phyloP scores from a whole-genome alignment of 2,329 filamentous ascomycete species.

The Nothophoma quercina region DNA sequence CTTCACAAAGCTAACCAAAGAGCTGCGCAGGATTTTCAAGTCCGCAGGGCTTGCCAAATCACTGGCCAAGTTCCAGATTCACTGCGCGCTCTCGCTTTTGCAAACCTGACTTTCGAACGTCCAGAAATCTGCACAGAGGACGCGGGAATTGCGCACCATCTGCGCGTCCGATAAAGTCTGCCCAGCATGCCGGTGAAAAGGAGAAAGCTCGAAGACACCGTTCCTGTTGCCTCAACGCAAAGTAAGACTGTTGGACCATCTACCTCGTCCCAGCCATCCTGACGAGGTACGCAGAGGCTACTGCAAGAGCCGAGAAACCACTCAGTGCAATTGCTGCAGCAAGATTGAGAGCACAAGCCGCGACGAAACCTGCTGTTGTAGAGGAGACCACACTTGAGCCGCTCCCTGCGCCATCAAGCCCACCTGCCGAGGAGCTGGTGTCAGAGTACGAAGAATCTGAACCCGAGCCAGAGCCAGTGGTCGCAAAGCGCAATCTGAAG shows the following conservation, averaged over 20 bases:
- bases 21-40: too few relatives aligned
- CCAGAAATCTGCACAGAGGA: too few relatives aligned
- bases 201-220: slow-evolving; percentile 29
- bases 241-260: slow-evolving; percentile 16
- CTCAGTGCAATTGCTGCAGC: slow-evolving; percentile 47
- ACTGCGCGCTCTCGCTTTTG: too few relatives aligned
- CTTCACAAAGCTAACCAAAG: background rate
- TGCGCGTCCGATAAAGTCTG: background rate
- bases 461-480: slow-evolving; percentile 21
- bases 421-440: slow-evolving; percentile 19
- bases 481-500: slow-evolving; percentile 31
- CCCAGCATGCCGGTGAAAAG: slow-evolving; percentile 42
- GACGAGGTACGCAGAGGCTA: slow-evolving; percentile 15
- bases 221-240: background rate
- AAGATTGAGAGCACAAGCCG: slow-evolving; percentile 36
- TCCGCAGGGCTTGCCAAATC: too few relatives aligned
- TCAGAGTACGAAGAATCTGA: slow-evolving; percentile 32
- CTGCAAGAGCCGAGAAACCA: slow-evolving; percentile 25
- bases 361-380: slow-evolving; percentile 16
- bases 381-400: slow-evolving; percentile 22
- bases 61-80: too few relatives aligned
- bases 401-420: slow-evolving; percentile 25
- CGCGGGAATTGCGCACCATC: too few relatives aligned
- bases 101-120: too few relatives aligned
- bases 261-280: background rate